These are phyloP conservation scores for Penicillium hesseltinei DNA, from an alignment of 2,329 filamentous ascomycete species.

Conservation along the genomic window DNA sequence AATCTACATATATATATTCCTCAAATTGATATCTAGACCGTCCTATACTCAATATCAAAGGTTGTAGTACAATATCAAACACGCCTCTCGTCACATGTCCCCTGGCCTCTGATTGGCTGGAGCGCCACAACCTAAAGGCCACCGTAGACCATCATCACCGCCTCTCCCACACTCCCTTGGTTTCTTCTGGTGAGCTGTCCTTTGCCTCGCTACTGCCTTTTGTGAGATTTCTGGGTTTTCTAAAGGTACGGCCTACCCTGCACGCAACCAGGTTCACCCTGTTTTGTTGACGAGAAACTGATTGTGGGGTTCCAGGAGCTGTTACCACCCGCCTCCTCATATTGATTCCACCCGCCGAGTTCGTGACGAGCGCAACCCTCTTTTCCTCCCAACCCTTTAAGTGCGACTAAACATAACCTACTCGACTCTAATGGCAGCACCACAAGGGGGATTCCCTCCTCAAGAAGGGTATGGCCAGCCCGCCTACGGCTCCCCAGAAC, in stretches of 20 bases:
- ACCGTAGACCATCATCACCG: conserved; percentile 39
- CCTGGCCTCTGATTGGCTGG: conserved; percentile 35
- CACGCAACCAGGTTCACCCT: background rate
- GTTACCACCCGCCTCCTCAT: conserved; percentile 20
- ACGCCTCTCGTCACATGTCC: conserved; percentile 16
- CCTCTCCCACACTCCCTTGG: conserved; percentile 20
- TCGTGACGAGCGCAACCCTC: conserved; percentile 9
- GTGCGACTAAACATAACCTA: conserved; percentile 3
- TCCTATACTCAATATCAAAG: background rate
- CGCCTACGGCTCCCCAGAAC: conserved; percentile 40
- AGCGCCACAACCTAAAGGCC: conserved; percentile 36
- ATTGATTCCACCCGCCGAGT: conserved; percentile 14
- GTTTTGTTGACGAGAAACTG: conserved; percentile 14
- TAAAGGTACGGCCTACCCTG: background rate
- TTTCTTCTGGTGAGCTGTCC: conserved; percentile 8
- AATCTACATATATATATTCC: background rate
- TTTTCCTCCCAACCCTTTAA: conserved; percentile 2
- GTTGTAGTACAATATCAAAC: background rate
- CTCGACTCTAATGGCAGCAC: conserved; percentile 47
- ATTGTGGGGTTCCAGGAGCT: conserved; percentile 30
- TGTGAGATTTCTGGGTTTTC: background rate
- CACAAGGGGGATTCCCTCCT: conserved; percentile 53
- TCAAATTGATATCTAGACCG: background rate
- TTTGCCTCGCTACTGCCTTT: conserved; percentile 2
- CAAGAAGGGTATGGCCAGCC: conserved; percentile 51